Evolutionary conservation across 2,329 filamentous ascomycete species (phyloP).

Genomic region (Aspergillus transmontanensis): DNA sequence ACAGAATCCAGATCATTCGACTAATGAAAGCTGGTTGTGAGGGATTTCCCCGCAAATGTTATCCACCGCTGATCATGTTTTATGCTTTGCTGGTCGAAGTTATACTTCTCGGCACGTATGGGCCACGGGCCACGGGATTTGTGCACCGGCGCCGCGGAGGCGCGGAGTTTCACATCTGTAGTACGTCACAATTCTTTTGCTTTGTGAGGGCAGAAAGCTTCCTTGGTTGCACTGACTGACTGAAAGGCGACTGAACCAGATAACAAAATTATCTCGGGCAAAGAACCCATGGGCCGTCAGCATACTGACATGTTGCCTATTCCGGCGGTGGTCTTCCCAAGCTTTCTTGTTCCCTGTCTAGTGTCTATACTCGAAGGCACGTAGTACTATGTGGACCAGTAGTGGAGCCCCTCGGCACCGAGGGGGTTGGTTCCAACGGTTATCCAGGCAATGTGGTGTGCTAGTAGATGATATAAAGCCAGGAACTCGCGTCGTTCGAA

Average conservation of each 20-base stretch:
- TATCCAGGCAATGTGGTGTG: not conserved
- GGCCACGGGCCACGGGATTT: not conserved
- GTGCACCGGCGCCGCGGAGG: not conserved
- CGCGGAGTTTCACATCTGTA: not conserved
- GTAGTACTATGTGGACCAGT: not conserved
- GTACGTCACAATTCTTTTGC: not conserved
- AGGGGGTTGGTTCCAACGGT: too few relatives aligned
- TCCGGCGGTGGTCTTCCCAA: not conserved
- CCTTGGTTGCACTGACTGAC: not conserved
- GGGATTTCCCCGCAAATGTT: not conserved
- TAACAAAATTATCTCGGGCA: not conserved
- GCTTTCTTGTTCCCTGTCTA: not conserved
- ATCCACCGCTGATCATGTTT: not conserved
- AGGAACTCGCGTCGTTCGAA: not conserved
- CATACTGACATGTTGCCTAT: not conserved
- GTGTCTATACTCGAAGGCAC: too few relatives aligned
- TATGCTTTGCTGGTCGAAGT: not conserved
- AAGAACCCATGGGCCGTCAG: not conserved
- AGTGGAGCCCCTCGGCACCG: not conserved
- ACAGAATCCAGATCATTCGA: too few relatives aligned
- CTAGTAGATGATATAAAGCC: not conserved
- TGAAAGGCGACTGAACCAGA: too few relatives aligned
- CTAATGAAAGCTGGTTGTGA: not conserved
- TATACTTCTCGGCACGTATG: too few relatives aligned
- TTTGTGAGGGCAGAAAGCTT: not conserved